These are phyloP conservation scores for Taxillus chinensis DNA, from an alignment of 164 flowering plant genomes.

Conservation along the genomic window DNA sequence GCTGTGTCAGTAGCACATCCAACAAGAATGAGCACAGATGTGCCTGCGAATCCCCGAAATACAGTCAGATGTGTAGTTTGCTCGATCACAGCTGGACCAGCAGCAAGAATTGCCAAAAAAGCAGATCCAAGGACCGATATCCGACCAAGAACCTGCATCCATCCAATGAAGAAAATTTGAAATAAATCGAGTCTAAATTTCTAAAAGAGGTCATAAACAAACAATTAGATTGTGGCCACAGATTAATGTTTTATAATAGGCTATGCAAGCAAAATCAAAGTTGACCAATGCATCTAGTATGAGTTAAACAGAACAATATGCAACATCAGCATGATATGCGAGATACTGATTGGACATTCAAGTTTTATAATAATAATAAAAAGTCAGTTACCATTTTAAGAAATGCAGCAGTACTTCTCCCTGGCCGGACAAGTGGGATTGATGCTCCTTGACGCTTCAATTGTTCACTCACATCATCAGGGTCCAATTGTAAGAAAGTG, in stretches of 20 bases:
- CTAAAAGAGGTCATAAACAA: not conserved
- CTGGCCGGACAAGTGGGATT: constrained; percentile 94
- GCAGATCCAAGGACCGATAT: constrained; percentile 95
- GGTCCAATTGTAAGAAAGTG: constrained; percentile 97
- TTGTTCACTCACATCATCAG: constrained; percentile 97
- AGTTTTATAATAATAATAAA: too few species aligned
- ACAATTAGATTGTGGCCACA: too few species aligned
- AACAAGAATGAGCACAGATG: constrained; percentile 95
- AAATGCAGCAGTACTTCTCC: constrained; percentile 87
- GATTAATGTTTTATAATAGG: too few species aligned
- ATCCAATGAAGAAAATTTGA: not conserved
- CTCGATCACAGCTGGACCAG: constrained; percentile 88
- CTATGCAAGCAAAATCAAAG: too few species aligned
- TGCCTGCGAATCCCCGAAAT: constrained; percentile 97
- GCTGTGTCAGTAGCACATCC: constrained; percentile 99
- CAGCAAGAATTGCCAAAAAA: constrained; percentile 87
- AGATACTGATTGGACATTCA: too few species aligned
- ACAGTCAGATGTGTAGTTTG: constrained; percentile 87
- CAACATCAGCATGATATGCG: too few species aligned
- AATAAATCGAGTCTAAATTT: not conserved
- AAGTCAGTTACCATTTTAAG: constrained; percentile 55
- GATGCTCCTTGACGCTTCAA: constrained; percentile 99
- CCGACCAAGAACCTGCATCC: constrained; percentile 76
- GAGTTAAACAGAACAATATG: too few species aligned
- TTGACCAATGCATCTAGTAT: too few species aligned